Conservation (phyloP, 768 basidiomycete genomes). For the Rhodotorula diobovata region DNA sequence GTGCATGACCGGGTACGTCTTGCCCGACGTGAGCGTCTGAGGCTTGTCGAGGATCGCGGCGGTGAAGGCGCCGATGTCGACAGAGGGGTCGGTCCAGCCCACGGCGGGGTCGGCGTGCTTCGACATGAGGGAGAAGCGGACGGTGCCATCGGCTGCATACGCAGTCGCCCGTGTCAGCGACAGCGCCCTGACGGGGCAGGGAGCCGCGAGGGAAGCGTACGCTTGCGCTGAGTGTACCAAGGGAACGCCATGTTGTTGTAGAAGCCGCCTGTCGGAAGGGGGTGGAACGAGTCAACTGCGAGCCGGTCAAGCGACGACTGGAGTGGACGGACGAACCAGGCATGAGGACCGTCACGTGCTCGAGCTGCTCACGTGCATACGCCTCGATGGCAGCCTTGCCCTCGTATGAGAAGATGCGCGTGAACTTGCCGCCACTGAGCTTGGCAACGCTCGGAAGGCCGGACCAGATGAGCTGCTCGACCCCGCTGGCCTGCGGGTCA, state of each 20-base stretch:
- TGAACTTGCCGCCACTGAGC: conserved; percentile 16
- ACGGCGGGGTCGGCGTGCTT: not conserved
- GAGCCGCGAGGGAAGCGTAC: not conserved
- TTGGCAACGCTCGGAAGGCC: conserved; percentile 9
- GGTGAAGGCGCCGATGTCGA: conserved; percentile 10
- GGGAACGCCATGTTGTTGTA: conserved; percentile 8
- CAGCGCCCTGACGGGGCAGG: not conserved
- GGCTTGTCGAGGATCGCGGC: not conserved
- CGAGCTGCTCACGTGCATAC: not conserved
- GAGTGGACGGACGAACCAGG: conserved; percentile 6
- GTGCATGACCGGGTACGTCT: not conserved
- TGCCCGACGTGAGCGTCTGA: not conserved
- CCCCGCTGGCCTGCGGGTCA: conserved; percentile 4
- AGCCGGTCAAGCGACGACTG: not conserved
- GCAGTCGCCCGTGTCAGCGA: not conserved
- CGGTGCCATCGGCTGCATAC: not conserved
- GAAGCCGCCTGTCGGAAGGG: not conserved
- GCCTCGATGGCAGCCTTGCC: conserved; percentile 3
- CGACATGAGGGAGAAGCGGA: not conserved
- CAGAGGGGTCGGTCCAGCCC: conserved; percentile 1
- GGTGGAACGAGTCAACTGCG: too few relatives aligned
- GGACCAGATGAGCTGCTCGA: conserved; percentile 39
- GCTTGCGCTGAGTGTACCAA: not conserved
- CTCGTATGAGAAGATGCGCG: conserved; percentile 20
- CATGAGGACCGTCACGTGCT: conserved; percentile 2